phyloP scores from a whole-genome alignment of 192 early-diverging fungal genomes.

The Gonapodya prolifera region DNA sequence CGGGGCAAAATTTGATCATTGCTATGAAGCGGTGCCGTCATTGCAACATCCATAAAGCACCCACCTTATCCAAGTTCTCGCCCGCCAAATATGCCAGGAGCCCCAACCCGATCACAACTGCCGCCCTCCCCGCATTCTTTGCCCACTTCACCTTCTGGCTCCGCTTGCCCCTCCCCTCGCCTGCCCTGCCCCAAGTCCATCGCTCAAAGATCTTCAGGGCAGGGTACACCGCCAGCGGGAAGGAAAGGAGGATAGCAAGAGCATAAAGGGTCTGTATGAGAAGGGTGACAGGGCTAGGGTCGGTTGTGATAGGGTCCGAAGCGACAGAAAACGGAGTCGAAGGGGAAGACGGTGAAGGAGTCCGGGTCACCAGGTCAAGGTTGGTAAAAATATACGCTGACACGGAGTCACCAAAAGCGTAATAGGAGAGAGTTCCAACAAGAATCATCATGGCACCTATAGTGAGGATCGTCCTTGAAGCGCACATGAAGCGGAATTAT shows the following conservation, averaged over 20 bases:
- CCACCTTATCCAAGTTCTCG: conserved; percentile 61
- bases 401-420: conserved; percentile 72
- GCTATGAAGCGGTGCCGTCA: too few species aligned
- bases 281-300: background rate
- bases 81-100: conserved; percentile 63
- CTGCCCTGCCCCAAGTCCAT: conserved; percentile 52
- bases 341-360: too few species aligned
- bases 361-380: conserved; percentile 41
- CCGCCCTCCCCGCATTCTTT: conserved; percentile 67
- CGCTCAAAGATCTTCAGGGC: conserved; percentile 81
- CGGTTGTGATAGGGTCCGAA: background rate
- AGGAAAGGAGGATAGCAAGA: conserved; percentile 84
- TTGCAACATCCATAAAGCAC: conserved; percentile 27
- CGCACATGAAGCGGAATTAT: too few species aligned
- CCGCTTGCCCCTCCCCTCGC: conserved; percentile 53
- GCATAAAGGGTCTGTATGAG: conserved; percentile 29
- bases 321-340: background rate
- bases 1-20: background rate
- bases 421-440: conserved; percentile 71
- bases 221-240: conserved; percentile 85
- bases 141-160: conserved; percentile 67
- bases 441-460: conserved; percentile 70
- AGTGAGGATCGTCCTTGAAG: conserved; percentile 59
- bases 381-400: conserved; percentile 82
- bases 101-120: conserved; percentile 53